These are phyloP conservation scores for Penicillium argentinense DNA, from an alignment of 495 filamentous ascomycete species.

Conservation along the genomic window DNA sequence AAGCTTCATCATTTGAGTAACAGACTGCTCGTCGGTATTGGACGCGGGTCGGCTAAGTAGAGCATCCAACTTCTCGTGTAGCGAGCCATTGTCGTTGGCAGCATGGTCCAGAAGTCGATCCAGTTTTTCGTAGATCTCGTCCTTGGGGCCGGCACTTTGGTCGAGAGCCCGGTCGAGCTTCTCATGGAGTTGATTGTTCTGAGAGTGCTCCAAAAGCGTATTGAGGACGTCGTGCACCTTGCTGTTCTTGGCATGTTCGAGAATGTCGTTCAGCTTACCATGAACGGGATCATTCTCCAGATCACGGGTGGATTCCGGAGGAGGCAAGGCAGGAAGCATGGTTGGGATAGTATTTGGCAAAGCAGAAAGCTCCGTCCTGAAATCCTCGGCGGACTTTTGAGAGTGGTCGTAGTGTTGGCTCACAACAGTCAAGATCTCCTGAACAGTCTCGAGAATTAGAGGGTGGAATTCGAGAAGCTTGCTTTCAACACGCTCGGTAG, in stretches of 20 bases:
- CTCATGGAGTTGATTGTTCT: constrained; percentile 41
- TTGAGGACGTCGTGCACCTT: constrained; percentile 80
- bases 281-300: constrained; percentile 68
- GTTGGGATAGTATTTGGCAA: constrained; percentile 50
- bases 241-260: constrained; percentile 55
- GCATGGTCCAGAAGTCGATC: constrained; percentile 64
- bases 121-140: constrained; percentile 50
- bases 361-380: constrained; percentile 51
- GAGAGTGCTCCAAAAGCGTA: constrained; percentile 65
- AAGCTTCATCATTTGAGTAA: constrained; percentile 69
- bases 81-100: constrained; percentile 54
- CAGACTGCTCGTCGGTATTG: constrained; percentile 39
- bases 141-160: constrained; percentile 48
- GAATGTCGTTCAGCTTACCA: constrained; percentile 81
- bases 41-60: constrained; percentile 30
- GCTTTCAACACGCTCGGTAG: constrained; percentile 72
- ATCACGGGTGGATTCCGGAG: constrained; percentile 54
- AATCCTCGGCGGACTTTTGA: constrained; percentile 50
- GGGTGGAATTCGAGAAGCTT: constrained; percentile 79
- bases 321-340: constrained; percentile 47
- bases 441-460: constrained; percentile 76
- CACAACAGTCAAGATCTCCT: constrained; percentile 78
- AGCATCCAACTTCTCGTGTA: constrained; percentile 67
- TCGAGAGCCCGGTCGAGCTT: constrained; percentile 60
- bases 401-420: constrained; percentile 76